Evolutionary conservation across 345 rosid genomes (phyloP).

Genomic region (Salix exigua): DNA sequence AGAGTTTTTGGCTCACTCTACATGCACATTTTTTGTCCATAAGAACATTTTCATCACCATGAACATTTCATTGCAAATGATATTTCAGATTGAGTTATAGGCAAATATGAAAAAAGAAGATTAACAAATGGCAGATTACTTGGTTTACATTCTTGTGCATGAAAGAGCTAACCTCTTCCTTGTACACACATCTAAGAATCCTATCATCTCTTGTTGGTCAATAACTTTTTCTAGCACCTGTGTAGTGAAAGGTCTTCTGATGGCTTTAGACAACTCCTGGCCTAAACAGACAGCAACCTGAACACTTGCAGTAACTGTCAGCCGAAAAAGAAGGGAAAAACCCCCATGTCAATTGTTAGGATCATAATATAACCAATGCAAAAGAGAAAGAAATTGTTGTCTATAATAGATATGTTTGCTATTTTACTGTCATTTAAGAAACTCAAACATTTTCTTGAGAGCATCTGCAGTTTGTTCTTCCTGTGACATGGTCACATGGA

Average conservation of each 20-base stretch:
- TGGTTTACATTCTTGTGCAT: neutral
- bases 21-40: neutral
- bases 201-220: neutral
- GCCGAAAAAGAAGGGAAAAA: neutral
- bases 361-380: neutral
- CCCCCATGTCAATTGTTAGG: neutral
- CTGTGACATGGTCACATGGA: conserved; percentile 88
- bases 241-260: neutral
- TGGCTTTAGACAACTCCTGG: neutral
- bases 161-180: neutral
- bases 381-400: neutral
- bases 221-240: neutral
- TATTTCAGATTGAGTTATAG: neutral
- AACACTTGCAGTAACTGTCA: neutral
- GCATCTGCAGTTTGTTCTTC: conserved; percentile 78
- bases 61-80: neutral
- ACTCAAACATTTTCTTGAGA: conserved; percentile 32
- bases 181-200: neutral
- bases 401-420: neutral
- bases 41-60: neutral
- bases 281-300: neutral
- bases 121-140: neutral
- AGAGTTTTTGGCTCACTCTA: neutral
- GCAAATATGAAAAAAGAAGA: neutral
- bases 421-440: conserved; percentile 2